These are phyloP conservation scores for Keqinozyma sinolaborantium DNA, from an alignment of 1,139 yeast genomes.

Conservation along the genomic window DNA sequence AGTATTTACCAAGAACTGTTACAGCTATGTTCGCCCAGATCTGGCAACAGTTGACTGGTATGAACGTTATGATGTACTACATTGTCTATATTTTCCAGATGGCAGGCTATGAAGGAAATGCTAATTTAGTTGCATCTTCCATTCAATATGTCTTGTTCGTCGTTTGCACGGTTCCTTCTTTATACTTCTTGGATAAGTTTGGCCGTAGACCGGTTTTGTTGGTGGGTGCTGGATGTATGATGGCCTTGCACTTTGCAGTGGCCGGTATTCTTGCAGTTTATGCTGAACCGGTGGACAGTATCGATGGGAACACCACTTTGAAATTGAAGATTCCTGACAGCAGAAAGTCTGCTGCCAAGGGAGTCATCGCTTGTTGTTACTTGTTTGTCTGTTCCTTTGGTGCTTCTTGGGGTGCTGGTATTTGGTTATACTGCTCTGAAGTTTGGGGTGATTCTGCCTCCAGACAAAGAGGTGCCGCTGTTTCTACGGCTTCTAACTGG, in stretches of 20 bases:
- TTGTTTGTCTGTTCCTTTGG: slow-evolving; percentile 48
- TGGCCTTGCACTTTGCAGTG: slow-evolving; percentile 40
- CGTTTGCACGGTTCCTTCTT: slow-evolving; percentile 39
- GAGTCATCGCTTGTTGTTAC: slow-evolving; percentile 50
- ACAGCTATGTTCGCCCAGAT: slow-evolving; percentile 30
- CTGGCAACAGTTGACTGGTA: slow-evolving; percentile 38
- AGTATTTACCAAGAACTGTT: slow-evolving; percentile 25
- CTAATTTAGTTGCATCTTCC: slow-evolving; percentile 24
- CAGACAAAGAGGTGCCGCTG: slow-evolving; percentile 51
- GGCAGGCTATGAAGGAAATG: slow-evolving; percentile 29
- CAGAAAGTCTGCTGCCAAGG: slow-evolving; percentile 38
- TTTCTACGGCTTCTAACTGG: slow-evolving; percentile 47
- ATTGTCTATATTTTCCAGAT: slow-evolving; percentile 30
- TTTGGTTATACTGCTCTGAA: slow-evolving; percentile 50
- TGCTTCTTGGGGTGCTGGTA: slow-evolving; percentile 50
- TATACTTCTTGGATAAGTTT: slow-evolving; percentile 45
- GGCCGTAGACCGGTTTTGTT: slow-evolving; percentile 52
- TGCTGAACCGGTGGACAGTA: slow-evolving; percentile 27
- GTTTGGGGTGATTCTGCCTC: slow-evolving; percentile 48
- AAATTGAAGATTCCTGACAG: slow-evolving; percentile 33
- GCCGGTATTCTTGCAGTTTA: slow-evolving; percentile 46
- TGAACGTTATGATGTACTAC: slow-evolving; percentile 37
- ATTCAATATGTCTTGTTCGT: slow-evolving; percentile 37
- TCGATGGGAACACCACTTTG: slow-evolving; percentile 35
- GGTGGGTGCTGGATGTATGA: slow-evolving; percentile 39